Evolutionary conservation across 108 stramenopile genomes (phyloP).

Genomic region (Skeletonema marinoi): DNA sequence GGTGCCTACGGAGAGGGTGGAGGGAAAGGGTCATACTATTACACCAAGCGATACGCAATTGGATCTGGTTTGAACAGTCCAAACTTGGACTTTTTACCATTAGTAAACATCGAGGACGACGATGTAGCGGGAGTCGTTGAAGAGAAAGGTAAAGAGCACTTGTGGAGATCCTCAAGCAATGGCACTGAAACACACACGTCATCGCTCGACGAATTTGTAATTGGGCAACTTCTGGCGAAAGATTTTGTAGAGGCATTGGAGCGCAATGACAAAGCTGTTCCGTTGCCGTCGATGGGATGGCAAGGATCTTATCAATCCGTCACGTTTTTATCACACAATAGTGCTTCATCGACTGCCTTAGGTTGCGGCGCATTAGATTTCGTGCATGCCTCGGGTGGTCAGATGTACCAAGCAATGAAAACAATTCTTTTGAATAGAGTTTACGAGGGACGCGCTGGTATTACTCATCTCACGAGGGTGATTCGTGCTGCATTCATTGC

Average conservation of each 20-base stretch:
- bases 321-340: conserved; percentile 81
- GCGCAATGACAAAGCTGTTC: conserved; percentile 62
- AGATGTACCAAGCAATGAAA: conserved; percentile 77
- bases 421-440: conserved; percentile 62
- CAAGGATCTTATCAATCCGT: conserved; percentile 77
- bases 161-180: conserved; percentile 85
- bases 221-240: conserved; percentile 72
- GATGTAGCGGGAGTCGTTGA: conserved; percentile 62
- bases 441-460: conserved; percentile 72
- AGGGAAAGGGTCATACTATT: conserved; percentile 68
- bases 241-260: conserved; percentile 78
- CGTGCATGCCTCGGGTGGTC: conserved; percentile 80
- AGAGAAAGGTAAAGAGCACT: conserved; percentile 83
- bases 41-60: conserved; percentile 74
- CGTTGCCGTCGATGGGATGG: conserved; percentile 84
- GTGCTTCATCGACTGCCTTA: conserved; percentile 69
- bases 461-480: conserved; percentile 76
- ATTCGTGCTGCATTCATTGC: conserved; percentile 82
- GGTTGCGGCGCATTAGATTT: conserved; percentile 90
- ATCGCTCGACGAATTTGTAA: conserved; percentile 75
- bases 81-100: conserved; percentile 83
- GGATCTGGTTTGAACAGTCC: conserved; percentile 78
- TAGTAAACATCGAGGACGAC: conserved; percentile 85
- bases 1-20: conserved; percentile 86
- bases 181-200: conserved; percentile 89